Evolutionary conservation across 345 rosid species (phyloP).

Genomic region (Microthlaspi erraticum): DNA sequence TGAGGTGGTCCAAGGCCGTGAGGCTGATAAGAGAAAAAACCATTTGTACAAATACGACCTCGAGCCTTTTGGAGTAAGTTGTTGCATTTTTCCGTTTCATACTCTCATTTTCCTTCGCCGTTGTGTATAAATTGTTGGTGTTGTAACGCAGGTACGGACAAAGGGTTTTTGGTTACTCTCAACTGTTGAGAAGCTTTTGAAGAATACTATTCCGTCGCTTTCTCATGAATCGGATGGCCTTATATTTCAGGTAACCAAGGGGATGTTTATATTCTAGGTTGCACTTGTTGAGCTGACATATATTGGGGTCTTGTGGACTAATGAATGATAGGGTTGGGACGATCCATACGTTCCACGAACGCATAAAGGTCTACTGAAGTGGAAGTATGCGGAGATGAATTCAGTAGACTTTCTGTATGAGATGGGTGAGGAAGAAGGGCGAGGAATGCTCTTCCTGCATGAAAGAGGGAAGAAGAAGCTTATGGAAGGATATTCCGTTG

Average conservation of each 20-base stretch:
- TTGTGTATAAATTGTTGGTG: slow-evolving; percentile 10
- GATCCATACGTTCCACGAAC: slow-evolving; percentile 96
- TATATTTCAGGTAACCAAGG: slow-evolving; percentile 76
- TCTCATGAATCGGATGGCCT: slow-evolving; percentile 99
- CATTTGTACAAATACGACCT: slow-evolving; percentile 83
- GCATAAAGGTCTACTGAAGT: slow-evolving; percentile 93
- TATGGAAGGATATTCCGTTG: slow-evolving; percentile 75
- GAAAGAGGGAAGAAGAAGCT: slow-evolving; percentile 83
- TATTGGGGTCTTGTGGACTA: neutral
- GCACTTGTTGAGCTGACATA: slow-evolving; percentile 9
- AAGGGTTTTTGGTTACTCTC: slow-evolving; percentile 94
- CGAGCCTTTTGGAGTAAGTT: slow-evolving; percentile 91
- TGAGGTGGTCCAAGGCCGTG: slow-evolving; percentile 82
- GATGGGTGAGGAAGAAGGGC: slow-evolving; percentile 56
- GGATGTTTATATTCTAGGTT: neutral
- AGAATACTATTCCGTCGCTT: slow-evolving; percentile 74
- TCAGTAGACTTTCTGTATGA: slow-evolving; percentile 92
- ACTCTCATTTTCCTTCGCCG: neutral
- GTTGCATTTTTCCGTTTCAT: neutral
- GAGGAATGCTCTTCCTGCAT: slow-evolving; percentile 54
- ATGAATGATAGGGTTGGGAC: slow-evolving; percentile 80
- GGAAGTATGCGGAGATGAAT: slow-evolving; percentile 96
- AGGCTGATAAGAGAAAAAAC: slow-evolving; percentile 59
- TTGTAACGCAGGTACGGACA: slow-evolving; percentile 72
- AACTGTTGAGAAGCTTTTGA: slow-evolving; percentile 79